phyloP scores from a whole-genome alignment of 768 basidiomycete species.

The Omphalotus guepiniiformis region DNA sequence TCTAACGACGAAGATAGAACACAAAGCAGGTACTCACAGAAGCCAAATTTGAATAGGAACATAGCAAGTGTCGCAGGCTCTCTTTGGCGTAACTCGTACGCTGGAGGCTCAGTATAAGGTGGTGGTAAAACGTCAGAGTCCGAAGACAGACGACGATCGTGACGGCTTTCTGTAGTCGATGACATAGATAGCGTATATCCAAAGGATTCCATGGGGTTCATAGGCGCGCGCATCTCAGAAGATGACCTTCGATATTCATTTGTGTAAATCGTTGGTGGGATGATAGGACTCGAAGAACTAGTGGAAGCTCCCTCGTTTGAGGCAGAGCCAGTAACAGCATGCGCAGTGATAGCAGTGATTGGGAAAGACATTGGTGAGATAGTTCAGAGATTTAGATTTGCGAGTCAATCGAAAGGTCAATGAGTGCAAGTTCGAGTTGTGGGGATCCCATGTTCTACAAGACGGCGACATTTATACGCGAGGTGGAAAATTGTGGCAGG shows the following conservation, averaged over 20 bases:
- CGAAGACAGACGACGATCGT: slow-evolving; percentile 29
- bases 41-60: slow-evolving; percentile 61
- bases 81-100: slow-evolving; percentile 39
- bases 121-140: slow-evolving; percentile 18
- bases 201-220: slow-evolving; percentile 25
- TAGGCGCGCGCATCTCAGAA: too few species aligned
- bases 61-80: slow-evolving; percentile 55
- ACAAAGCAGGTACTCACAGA: slow-evolving; percentile 37
- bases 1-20: neutral
- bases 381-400: too few species aligned
- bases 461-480: neutral
- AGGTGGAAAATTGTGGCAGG: neutral
- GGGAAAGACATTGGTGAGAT: neutral
- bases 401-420: neutral
- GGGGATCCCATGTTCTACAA: neutral
- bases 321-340: neutral
- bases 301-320: neutral
- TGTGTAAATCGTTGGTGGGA: neutral
- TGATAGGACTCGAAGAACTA: neutral
- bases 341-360: neutral
- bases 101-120: slow-evolving; percentile 25
- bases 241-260: too few species aligned
- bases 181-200: slow-evolving; percentile 32
- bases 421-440: neutral
- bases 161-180: slow-evolving; percentile 35